Evolutionary conservation across 2,329 filamentous ascomycete species (phyloP).

Genomic region (Tolypocladium nubicola): DNA sequence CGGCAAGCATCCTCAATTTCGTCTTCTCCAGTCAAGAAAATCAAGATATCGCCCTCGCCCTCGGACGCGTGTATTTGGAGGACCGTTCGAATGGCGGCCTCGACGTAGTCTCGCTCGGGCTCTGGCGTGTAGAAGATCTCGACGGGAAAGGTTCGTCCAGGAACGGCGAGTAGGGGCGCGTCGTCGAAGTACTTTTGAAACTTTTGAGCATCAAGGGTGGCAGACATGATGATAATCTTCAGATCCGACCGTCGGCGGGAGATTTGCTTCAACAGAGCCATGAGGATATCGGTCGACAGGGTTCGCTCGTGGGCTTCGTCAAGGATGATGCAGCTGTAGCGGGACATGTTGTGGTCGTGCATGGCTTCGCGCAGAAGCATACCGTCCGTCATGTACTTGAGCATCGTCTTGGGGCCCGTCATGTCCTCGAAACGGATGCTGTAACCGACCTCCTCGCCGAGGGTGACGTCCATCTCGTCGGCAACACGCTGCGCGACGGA

Average conservation of each 20-base stretch:
- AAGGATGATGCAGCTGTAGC: conserved; percentile 96
- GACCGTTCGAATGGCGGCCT: conserved; percentile 88
- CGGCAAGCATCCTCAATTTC: conserved; percentile 95
- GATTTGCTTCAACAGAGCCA: conserved; percentile 91
- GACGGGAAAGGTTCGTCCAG: conserved; percentile 89
- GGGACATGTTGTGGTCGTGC: conserved; percentile 82
- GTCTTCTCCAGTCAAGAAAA: conserved; percentile 96
- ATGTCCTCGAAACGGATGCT: conserved; percentile 98
- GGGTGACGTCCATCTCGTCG: conserved; percentile 85
- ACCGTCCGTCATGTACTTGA: conserved; percentile 99
- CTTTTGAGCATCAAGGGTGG: conserved; percentile 93
- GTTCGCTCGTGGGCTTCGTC: conserved; percentile 98
- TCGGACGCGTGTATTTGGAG: conserved; percentile 94
- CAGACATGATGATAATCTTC: conserved; percentile 99
- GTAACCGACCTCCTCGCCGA: conserved; percentile 94
- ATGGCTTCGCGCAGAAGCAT: conserved; percentile 96
- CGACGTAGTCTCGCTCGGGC: conserved; percentile 91
- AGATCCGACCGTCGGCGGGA: conserved; percentile 72
- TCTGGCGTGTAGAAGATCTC: conserved; percentile 98
- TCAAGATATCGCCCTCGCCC: conserved; percentile 79
- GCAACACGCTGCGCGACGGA: conserved; percentile 97
- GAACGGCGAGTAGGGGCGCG: conserved; percentile 85
- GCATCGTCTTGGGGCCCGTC: conserved; percentile 75
- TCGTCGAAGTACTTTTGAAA: conserved; percentile 97
- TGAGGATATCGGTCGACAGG: conserved; percentile 91